Conservation (phyloP, 768 basidiomycete genomes). For the Lentinula sp. region DNA sequence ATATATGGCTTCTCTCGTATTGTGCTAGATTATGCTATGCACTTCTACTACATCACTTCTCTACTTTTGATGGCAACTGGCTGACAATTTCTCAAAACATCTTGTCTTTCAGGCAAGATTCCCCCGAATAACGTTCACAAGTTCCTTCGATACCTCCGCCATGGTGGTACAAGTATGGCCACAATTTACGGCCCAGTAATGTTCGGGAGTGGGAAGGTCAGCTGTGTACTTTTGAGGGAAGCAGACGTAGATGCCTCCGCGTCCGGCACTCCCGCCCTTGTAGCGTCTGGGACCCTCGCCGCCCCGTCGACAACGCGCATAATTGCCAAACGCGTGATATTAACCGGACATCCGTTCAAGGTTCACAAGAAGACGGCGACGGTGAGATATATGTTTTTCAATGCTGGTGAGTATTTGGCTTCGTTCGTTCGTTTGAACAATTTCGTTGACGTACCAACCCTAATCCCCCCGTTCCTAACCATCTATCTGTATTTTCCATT, state of each 20-base stretch:
- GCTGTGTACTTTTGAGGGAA: conserved; percentile 73
- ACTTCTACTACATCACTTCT: no score
- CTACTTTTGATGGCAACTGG: no score
- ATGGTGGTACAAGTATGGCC: conserved; percentile 75
- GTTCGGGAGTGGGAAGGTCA: conserved; percentile 64
- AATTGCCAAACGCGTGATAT: conserved; percentile 87
- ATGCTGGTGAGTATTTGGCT: conserved; percentile 47
- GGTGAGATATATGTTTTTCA: conserved; percentile 98
- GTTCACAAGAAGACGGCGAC: conserved; percentile 97
- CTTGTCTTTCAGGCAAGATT: neutral
- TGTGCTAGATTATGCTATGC: no score
- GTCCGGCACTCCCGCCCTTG: conserved; percentile 64
- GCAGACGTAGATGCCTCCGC: conserved; percentile 23
- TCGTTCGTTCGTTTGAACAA: neutral
- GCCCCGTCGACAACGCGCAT: conserved; percentile 88
- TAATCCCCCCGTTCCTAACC: no score
- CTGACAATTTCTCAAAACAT: no score
- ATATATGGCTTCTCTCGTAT: neutral
- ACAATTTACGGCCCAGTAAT: conserved; percentile 85
- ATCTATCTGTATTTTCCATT: no score
- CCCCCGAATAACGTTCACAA: conserved; percentile 93
- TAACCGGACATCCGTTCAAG: conserved; percentile 96
- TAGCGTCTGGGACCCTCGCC: conserved; percentile 85
- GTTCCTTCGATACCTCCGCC: conserved; percentile 84
- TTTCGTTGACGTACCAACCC: neutral